Percentiles rank a stretch among this genome's conserved stretches.
Evolutionary conservation across 2,329 filamentous ascomycete genomes (phyloP).

Genomic region (Trichoderma koningii): DNA sequence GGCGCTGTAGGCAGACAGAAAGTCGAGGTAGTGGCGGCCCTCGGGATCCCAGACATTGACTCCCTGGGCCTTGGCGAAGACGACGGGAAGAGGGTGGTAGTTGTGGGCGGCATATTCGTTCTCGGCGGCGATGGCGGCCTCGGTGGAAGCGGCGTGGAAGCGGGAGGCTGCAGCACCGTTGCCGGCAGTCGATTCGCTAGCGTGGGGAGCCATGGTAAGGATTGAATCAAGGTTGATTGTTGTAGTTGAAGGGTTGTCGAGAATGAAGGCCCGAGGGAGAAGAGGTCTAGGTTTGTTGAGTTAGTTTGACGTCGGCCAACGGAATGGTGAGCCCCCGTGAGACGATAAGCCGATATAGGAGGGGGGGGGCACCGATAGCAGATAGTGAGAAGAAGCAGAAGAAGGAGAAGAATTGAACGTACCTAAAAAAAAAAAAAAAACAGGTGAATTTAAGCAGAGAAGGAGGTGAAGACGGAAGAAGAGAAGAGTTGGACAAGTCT

Average conservation of each 20-base stretch:
- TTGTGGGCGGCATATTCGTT: constrained; percentile 91
- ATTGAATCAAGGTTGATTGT: not conserved
- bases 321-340: not conserved
- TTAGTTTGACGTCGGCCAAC: constrained; percentile 8
- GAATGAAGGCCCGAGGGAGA: not conserved
- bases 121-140: constrained; percentile 78
- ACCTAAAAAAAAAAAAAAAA: not conserved
- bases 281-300: not conserved
- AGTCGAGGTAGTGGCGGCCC: constrained; percentile 93
- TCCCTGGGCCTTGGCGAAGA: constrained; percentile 83
- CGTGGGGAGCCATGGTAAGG: constrained; percentile 60
- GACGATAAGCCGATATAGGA: constrained; percentile 11
- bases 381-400: not conserved
- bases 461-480: not conserved
- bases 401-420: not conserved
- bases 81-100: constrained; percentile 95
- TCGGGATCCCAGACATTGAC: constrained; percentile 96
- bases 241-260: not conserved
- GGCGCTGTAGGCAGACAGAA: constrained; percentile 95
- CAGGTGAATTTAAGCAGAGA: not conserved
- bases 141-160: constrained; percentile 76
- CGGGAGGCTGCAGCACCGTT: constrained; percentile 40
- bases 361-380: constrained; percentile 23
- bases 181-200: constrained; percentile 45
- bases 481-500: not conserved